These are phyloP conservation scores for Chytriomyces confervae DNA, from an alignment of 192 early-diverging fungal species.

Conservation along the genomic window DNA sequence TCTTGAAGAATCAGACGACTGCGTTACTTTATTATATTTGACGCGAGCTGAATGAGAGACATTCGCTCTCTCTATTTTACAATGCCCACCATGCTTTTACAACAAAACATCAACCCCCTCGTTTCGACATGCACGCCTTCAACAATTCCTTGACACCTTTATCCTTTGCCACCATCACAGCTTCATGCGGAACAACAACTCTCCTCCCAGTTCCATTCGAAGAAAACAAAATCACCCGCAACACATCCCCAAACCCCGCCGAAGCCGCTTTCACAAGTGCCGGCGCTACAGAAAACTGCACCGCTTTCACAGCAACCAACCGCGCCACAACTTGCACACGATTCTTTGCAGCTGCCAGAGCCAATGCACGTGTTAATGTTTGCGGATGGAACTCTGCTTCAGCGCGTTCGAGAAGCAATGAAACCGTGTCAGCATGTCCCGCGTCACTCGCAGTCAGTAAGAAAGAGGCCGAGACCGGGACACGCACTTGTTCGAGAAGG, in stretches of 20 bases:
- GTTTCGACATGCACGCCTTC: constrained; percentile 11
- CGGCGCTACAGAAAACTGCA: background rate
- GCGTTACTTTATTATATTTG: no score
- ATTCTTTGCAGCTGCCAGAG: background rate
- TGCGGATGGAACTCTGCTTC: constrained; percentile 6
- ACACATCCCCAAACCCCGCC: no score
- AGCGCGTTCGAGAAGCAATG: constrained; percentile 2
- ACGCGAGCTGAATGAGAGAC: no score
- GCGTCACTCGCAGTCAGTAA: background rate
- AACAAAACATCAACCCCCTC: no score
- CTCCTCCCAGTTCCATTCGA: background rate
- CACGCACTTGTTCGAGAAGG: constrained; percentile 9
- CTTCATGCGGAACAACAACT: constrained; percentile 25
- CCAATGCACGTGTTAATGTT: constrained; percentile 2
- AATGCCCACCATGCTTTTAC: no score
- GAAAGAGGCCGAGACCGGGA: background rate
- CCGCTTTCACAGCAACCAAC: background rate
- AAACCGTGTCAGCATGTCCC: background rate
- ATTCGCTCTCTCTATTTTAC: no score
- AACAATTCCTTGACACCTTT: constrained; percentile 25
- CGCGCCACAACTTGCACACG: constrained; percentile 8
- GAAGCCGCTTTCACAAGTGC: constrained; percentile 19
- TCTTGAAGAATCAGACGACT: no score
- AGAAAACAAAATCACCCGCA: background rate
- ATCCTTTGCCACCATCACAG: constrained; percentile 9